Base-by-base conservation (phyloP, 2,329 filamentous ascomycete genomes). In the Ceratocystis eucalypticola region DNA sequence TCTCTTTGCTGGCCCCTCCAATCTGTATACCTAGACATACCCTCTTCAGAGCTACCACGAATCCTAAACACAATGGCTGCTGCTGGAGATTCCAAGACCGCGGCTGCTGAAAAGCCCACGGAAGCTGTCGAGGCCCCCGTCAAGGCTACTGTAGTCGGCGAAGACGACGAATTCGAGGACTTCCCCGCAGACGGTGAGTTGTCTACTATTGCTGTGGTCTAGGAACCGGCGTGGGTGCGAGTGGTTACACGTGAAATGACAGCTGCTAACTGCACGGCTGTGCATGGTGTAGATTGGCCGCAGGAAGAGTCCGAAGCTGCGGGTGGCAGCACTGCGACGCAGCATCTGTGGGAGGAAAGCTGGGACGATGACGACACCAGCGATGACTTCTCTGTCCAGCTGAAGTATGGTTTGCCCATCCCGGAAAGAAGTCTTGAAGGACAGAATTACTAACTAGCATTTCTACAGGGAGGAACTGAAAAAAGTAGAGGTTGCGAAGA, bases 131-230 rank as follows among this genome's bases (percentile, higher is more conserved):
- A 75, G 76, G 72, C 72, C 80, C 76, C 61, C 61, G 61, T 33
- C 44, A 45, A 63, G 33, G 46, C 44, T 12, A 50, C 37, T 12
- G 61, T 55, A 7, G 82, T 97, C 33, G 94, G 96, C 76, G 94
- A 99, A 76, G 94, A 99, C 74, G 94, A 99, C 76, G 94, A 99
- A 79, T 99, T 99, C 73, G 94, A 99, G 75, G 94, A 99, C 76
- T 99, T 99, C 74, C 94, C 94, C 30, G 89, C 96, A 66, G 93
- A 99, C 78, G 91, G 94, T 96, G 78, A 53, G 79, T 73, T 15
- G 3, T 61, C 15, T 8, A 44, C 8, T 33, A 41, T 37, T 20
- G 33, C 25, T 17, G 20, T 45, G 22, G 48, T 44, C 8, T 12
- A 2, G 7, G 8, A 2, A 5, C 50, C 1, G 17, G 15, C n/a